These are phyloP conservation scores for Deuterostichococcus epilithicus DNA, from an alignment of 139 green algal genomes.

Conservation along the genomic window DNA sequence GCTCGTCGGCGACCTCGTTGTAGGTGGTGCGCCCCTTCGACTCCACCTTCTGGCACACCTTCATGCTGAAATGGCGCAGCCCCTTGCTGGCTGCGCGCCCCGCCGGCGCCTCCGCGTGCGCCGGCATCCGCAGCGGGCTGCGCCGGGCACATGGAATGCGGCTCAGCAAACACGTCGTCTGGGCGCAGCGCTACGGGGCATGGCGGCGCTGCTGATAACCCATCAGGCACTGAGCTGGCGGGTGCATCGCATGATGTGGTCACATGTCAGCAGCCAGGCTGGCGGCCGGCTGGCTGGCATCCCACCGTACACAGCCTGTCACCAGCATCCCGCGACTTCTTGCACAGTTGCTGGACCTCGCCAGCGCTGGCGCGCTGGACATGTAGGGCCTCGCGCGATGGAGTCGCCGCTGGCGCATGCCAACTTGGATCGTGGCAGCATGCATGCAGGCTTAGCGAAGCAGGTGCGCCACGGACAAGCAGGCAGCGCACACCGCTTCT, in stretches of 20 bases:
- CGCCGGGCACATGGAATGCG: background rate
- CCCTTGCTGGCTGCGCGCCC: slow-evolving; percentile 52
- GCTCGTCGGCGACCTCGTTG: slow-evolving; percentile 94
- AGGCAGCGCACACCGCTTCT: background rate
- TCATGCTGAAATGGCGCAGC: slow-evolving; percentile 80
- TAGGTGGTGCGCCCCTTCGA: slow-evolving; percentile 83
- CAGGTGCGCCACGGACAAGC: no score
- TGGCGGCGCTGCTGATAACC: background rate
- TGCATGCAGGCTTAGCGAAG: no score
- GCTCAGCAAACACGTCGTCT: background rate
- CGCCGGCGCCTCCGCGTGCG: background rate
- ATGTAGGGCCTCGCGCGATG: no score
- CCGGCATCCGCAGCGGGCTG: background rate
- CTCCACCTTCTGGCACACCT: slow-evolving; percentile 91
- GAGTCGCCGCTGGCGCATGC: no score
- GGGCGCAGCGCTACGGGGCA: background rate
- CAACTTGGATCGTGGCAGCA: no score
- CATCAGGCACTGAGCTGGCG: background rate
- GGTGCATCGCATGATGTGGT: background rate
- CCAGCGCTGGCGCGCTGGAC: no score
- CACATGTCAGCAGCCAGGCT: no score
- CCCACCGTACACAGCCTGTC: no score
- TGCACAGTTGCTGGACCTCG: no score
- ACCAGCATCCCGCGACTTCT: no score
- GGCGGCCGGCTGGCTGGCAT: no score